These are phyloP conservation scores for Fusarium setosum DNA, from an alignment of 2,329 filamentous ascomycete genomes.

Conservation along the genomic window DNA sequence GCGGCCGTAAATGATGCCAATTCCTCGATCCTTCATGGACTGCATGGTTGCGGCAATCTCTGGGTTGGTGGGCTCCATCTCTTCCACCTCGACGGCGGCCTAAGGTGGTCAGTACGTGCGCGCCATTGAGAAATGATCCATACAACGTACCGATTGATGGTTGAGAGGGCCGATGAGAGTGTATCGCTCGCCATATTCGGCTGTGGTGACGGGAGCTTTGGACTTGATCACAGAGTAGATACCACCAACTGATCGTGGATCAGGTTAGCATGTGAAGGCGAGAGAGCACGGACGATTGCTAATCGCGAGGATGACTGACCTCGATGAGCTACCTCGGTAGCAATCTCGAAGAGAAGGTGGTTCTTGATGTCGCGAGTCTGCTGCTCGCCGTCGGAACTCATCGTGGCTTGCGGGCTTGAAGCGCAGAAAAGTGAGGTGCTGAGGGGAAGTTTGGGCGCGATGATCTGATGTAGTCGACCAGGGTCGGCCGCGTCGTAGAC, in stretches of 20 bases:
- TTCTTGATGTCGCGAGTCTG: constrained; percentile 83
- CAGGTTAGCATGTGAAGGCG: constrained; percentile 24
- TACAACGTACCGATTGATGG: constrained; percentile 78
- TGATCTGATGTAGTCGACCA: constrained; percentile 35
- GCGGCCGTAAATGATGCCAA: constrained; percentile 90
- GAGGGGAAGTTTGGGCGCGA: constrained; percentile 25
- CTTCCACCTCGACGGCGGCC: constrained; percentile 98
- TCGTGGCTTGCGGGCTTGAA: constrained; percentile 44
- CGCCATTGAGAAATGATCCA: background rate
- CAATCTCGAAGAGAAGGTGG: constrained; percentile 95
- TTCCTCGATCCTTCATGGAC: constrained; percentile 92
- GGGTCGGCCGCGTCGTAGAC: constrained; percentile 13
- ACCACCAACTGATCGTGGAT: constrained; percentile 77
- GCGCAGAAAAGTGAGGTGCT: constrained; percentile 13
- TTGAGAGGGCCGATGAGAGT: constrained; percentile 96
- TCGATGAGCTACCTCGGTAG: constrained; percentile 97
- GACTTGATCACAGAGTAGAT: constrained; percentile 99
- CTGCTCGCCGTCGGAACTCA: constrained; percentile 60
- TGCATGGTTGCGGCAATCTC: constrained; percentile 85
- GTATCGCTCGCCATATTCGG: constrained; percentile 98
- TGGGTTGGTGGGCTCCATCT: constrained; percentile 84
- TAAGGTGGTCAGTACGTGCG: constrained; percentile 49
- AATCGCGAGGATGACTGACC: constrained; percentile 63
- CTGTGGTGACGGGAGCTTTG: constrained; percentile 96
- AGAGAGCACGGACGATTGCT: constrained; percentile 14